Evolutionary conservation across 768 basidiomycete genomes (phyloP).

Genomic region (Lactifluus subvellereus): DNA sequence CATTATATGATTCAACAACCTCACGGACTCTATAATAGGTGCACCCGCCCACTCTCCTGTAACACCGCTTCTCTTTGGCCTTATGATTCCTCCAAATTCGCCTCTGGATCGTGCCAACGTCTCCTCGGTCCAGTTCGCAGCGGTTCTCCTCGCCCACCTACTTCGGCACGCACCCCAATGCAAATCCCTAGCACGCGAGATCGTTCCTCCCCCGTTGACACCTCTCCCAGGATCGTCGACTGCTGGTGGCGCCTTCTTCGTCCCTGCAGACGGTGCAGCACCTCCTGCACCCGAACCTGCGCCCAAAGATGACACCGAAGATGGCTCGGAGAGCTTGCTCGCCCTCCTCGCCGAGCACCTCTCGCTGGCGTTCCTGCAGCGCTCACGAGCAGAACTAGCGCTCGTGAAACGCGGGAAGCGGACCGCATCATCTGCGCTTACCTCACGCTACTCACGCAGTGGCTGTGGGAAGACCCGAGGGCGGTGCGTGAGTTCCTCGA

Average conservation of each 20-base stretch:
- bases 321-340: slow-evolving; percentile 69
- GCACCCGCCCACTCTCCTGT: slow-evolving; percentile 40
- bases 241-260: slow-evolving; percentile 52
- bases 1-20: slow-evolving; percentile 29
- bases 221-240: slow-evolving; percentile 28
- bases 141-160: slow-evolving; percentile 75
- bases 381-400: slow-evolving; percentile 59
- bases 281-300: slow-evolving; percentile 35
- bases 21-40: slow-evolving; percentile 17
- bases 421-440: slow-evolving; percentile 85
- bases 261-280: slow-evolving; percentile 56
- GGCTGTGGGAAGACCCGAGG: slow-evolving; percentile 94
- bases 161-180: slow-evolving; percentile 60
- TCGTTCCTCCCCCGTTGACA: slow-evolving; percentile 43
- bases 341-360: slow-evolving; percentile 87
- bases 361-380: slow-evolving; percentile 77
- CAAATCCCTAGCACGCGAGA: slow-evolving; percentile 57
- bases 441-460: slow-evolving; percentile 75
- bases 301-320: slow-evolving; percentile 40
- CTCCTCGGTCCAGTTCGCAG: slow-evolving; percentile 66
- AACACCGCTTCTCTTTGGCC: slow-evolving; percentile 65
- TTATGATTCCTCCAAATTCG: slow-evolving; percentile 56
- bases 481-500: slow-evolving; percentile 87
- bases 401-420: slow-evolving; percentile 80
- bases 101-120: slow-evolving; percentile 52